Conservation (phyloP, 805 yeast species). For the Pichia manshurica region DNA sequence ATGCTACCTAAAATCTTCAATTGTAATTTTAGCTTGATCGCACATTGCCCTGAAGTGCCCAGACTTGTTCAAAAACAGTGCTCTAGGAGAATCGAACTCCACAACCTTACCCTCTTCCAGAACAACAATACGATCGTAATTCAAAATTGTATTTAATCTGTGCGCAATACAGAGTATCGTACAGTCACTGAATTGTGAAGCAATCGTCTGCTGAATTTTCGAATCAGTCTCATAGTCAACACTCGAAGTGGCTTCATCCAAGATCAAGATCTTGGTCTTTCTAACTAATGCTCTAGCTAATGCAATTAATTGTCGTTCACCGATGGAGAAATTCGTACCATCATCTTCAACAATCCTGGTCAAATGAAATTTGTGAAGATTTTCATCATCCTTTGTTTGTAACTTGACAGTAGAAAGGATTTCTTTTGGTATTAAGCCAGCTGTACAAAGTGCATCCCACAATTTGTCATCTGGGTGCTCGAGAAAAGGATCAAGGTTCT, state of each 20-base stretch:
- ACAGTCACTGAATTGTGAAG: constrained; percentile 51
- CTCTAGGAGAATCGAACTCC: constrained; percentile 51
- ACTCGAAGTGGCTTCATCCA: constrained; percentile 75
- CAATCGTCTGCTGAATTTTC: constrained; percentile 56
- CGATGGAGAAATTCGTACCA: constrained; percentile 64
- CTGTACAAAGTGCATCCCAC: constrained; percentile 55
- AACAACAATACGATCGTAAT: constrained; percentile 55
- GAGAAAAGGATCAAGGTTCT: constrained; percentile 59
- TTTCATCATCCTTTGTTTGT: constrained; percentile 28
- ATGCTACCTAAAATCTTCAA: constrained; percentile 31
- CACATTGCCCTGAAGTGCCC: constrained; percentile 51
- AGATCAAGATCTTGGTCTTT: constrained; percentile 50
- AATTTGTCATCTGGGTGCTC: constrained; percentile 43
- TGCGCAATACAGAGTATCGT: constrained; percentile 73
- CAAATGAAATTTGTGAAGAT: constrained; percentile 55
- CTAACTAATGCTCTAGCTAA: constrained; percentile 68
- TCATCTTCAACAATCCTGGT: constrained; percentile 58
- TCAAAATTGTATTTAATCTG: constrained; percentile 55
- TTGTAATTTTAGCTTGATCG: constrained; percentile 39
- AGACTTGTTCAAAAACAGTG: constrained; percentile 34
- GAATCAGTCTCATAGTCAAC: constrained; percentile 72
- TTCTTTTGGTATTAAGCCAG: constrained; percentile 46
- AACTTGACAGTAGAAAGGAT: constrained; percentile 30
- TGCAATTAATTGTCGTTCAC: constrained; percentile 66
- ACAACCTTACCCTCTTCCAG: constrained; percentile 50